Base-by-base conservation (phyloP, 108 stramenopile species). In the Asterionellopsis glacialis region DNA sequence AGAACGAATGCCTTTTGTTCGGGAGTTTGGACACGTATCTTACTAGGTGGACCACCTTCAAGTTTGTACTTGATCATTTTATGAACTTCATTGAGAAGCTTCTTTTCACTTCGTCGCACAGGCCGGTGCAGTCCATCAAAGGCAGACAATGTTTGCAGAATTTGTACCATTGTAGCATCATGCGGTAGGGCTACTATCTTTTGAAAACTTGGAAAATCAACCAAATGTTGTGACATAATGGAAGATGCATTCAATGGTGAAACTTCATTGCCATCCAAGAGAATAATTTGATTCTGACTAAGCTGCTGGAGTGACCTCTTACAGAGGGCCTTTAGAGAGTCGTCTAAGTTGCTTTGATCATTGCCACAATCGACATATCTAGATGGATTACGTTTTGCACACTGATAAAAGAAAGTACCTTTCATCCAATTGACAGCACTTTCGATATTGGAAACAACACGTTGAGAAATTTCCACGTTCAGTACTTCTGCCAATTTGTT, bases 391-490 rank as follows among this genome's bases (percentile, higher is more conserved):
- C 58, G 57, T 42, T 61, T 63, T 13, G 86, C 41, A 14, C 84
- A 67, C 12, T 49, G 53, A 57, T 72, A 91, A 24, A 88, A 74
- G 47, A 91, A 80, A 1, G 91, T 83, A 14, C 70, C 67, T 53
- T 72, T 74, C 15, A 87, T 38, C 91, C 91, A 92, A 45, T 75
- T 51, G 1, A 83, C 27, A 14, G 85, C 88, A 26, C 67, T 60
- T n/a, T 67, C 66, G 42, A 59, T 55, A 55, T 69, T 65, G 11
- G 59, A 59, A 33, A 95, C 77, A 41, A 92, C 94, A 45, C 70
- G 67, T 62, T 91, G 90, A 10, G 88, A 87, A 19, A 95, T 82
- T 57, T 92, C 94, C 23, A 72, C 73, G 66, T 95, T 95, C 10
- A 92, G 33, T 18, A 83, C 80, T 59, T 95, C 88, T 9, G 75